phyloP scores from a whole-genome alignment of 2,329 filamentous ascomycete genomes.

The Sclerotinia glacialis region DNA sequence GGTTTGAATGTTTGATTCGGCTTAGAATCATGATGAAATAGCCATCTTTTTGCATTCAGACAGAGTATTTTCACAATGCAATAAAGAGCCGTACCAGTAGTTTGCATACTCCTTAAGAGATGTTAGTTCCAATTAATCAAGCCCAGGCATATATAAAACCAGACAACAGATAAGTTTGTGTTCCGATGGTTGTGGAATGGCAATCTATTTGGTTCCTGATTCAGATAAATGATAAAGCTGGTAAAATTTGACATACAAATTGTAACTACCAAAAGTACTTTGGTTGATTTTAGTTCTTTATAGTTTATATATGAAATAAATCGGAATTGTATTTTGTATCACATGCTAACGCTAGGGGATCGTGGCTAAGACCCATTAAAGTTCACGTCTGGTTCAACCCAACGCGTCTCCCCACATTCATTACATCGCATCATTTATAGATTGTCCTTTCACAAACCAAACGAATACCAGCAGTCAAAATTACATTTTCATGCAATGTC shows the following conservation, averaged over 20 bases:
- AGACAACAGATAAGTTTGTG: background rate
- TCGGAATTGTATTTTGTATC: background rate
- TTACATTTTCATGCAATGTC: constrained; percentile 26
- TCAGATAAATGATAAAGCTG: background rate
- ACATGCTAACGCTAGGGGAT: background rate
- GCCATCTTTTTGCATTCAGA: background rate
- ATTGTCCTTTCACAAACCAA: background rate
- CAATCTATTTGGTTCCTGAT: background rate
- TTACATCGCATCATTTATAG: background rate
- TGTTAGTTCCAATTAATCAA: background rate
- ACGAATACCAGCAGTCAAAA: background rate
- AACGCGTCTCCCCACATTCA: constrained; percentile 12
- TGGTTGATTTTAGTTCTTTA: background rate
- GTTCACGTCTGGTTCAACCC: background rate
- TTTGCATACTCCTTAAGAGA: background rate
- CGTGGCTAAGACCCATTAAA: background rate
- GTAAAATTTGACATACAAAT: background rate
- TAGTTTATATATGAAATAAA: background rate
- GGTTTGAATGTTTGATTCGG: background rate
- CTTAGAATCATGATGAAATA: background rate
- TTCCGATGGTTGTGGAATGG: background rate
- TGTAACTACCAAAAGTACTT: background rate
- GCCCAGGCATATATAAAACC: background rate
- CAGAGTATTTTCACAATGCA: background rate
- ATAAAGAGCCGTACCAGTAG: background rate